phyloP scores from a whole-genome alignment of 257 asterid species.

The Nicotiana undulata region DNA sequence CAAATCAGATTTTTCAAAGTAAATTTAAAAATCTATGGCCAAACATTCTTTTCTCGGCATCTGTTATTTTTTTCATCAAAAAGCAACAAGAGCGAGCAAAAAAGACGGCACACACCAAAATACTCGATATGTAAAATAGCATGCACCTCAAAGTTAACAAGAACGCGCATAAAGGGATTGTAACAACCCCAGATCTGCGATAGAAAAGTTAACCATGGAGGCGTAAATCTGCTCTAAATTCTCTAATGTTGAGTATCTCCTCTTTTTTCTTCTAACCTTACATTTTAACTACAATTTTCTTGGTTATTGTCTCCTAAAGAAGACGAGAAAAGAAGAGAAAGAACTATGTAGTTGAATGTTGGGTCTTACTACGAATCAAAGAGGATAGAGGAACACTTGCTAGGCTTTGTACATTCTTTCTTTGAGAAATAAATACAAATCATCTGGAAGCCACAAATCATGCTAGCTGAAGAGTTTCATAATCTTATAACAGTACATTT shows the following conservation, averaged over 20 bases:
- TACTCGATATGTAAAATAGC: background rate
- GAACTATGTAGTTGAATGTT: background rate
- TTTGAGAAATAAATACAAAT: background rate
- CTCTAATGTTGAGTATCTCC: background rate
- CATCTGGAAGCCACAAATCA: constrained; percentile 1
- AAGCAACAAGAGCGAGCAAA: background rate
- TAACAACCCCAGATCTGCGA: background rate
- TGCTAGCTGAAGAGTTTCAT: background rate
- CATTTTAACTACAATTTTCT: too few species aligned
- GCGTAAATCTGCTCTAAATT: background rate
- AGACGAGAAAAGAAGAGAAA: background rate
- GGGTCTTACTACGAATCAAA: background rate
- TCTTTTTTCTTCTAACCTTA: background rate
- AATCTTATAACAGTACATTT: background rate
- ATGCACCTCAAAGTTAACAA: too few species aligned
- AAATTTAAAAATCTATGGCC: too few species aligned
- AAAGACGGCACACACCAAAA: too few species aligned
- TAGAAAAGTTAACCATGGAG: background rate
- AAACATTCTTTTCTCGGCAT: background rate
- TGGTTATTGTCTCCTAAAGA: background rate
- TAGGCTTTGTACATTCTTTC: background rate
- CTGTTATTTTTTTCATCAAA: background rate
- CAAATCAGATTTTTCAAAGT: too few species aligned
- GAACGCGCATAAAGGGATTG: too few species aligned
- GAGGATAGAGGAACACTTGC: background rate